phyloP scores from a whole-genome alignment of 768 basidiomycete species.

The Lactarius hengduanensis region DNA sequence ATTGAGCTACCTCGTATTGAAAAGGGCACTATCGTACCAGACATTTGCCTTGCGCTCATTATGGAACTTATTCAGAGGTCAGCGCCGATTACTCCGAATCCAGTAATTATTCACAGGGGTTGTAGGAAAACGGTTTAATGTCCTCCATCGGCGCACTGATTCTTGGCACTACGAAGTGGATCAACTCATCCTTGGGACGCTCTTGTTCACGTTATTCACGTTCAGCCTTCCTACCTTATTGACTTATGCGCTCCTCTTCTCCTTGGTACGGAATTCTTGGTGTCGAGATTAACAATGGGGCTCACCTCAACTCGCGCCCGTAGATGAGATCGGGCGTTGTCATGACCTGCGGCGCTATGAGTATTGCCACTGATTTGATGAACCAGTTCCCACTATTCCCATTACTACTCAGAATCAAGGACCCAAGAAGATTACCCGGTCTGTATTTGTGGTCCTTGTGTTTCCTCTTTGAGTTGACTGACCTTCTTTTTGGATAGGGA shows the following conservation, averaged over 20 bases:
- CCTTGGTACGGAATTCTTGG: conserved; percentile 46
- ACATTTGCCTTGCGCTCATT: conserved; percentile 60
- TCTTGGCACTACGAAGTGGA: conserved; percentile 90
- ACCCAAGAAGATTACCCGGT: conserved; percentile 83
- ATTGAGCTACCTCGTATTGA: conserved; percentile 63
- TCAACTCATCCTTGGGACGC: conserved; percentile 92
- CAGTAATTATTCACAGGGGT: neutral
- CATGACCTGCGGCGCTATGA: conserved; percentile 57
- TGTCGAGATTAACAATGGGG: neutral
- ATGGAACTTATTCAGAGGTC: conserved; percentile 91
- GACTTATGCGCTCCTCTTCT: conserved; percentile 84
- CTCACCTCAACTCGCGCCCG: neutral
- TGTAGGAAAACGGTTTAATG: conserved; percentile 85
- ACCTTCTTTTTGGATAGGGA: conserved; percentile 5
- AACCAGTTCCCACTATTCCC: conserved; percentile 94
- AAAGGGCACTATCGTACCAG: conserved; percentile 59
- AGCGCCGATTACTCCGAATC: conserved; percentile 22
- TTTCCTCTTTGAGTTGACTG: neutral
- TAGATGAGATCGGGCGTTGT: conserved; percentile 59
- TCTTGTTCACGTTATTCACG: conserved; percentile 77
- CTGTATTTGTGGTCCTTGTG: conserved; percentile 10
- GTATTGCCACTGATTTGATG: conserved; percentile 71
- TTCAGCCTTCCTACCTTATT: conserved; percentile 84
- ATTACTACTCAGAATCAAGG: conserved; percentile 78
- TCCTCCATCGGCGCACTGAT: conserved; percentile 83